Evolutionary conservation across 164 flowering plant species (phyloP), one percentile per base, ranked within the genome.

Genomic region (Vitis amurensis): DNA sequence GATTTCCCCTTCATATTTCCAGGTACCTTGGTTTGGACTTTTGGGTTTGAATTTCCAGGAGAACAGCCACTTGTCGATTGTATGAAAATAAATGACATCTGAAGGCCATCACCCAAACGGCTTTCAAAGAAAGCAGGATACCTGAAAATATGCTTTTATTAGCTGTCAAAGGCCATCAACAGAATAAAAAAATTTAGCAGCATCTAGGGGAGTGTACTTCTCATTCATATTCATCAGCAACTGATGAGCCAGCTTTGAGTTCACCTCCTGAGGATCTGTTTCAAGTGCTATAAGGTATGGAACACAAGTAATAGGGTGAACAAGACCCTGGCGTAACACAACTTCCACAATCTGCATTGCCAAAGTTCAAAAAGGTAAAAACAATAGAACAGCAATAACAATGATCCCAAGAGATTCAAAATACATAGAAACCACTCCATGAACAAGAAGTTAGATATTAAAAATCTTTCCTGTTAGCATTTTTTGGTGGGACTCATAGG

Each of bases 31-130:
- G 79, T 67, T 74, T 81, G 87, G 53, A 55, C 44, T 64, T 79
- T 86, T 27, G 73, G 71, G 70, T 83, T 81, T n/a, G 72, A 62
- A 70, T 73, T 62, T 58, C 76, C 87, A 76, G 67, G 51, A 50
- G 72, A 71, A 70, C 60, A 66, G 1, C 53, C 66, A 67, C 61
- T 69, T 66, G 89, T 76, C 49, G 91, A 83, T 69, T 84, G 90
- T 50, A 93, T 88, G 78, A 96, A 96, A 51, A 55, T 63, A 79
- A 91, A 96, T 61, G 99, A 96, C 88, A 87, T 81, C 76, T 93
- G 99, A 74, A 96, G 97, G 60, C 99, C 99, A 87, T 96, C 99
- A 29, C 99, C 98, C 71, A 96, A 80, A 50, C 99, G 96, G 76
- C 93, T 96, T 75, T 96, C 99, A 68, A 90, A 91, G 70, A 96